These are phyloP conservation scores for Cystofilobasidium ferigula DNA, from an alignment of 768 basidiomycete genomes.

Conservation along the genomic window DNA sequence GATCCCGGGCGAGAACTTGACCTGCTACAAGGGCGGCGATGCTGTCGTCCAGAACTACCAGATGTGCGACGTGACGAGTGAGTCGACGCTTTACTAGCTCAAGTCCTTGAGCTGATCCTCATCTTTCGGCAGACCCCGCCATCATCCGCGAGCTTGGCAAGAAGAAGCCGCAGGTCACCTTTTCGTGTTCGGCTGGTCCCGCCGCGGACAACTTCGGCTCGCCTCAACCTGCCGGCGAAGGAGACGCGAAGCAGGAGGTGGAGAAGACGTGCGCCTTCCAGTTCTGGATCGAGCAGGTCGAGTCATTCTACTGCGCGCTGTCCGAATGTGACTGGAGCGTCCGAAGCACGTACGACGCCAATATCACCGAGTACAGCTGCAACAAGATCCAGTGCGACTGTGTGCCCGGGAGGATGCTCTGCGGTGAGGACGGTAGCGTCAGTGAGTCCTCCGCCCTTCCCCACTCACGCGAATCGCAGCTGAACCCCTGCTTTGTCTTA, in stretches of 20 bases:
- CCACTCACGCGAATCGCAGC: too few species aligned
- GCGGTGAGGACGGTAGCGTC: slow-evolving; percentile 86
- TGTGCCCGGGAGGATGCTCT: slow-evolving; percentile 86
- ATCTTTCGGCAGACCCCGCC: slow-evolving; percentile 17
- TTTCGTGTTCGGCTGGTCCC: slow-evolving; percentile 53
- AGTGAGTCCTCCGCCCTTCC: slow-evolving; percentile 32
- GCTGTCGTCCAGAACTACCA: slow-evolving; percentile 94
- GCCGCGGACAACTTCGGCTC: slow-evolving; percentile 32
- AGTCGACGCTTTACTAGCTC: slow-evolving; percentile 34
- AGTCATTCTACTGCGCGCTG: slow-evolving; percentile 90
- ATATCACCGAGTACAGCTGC: slow-evolving; percentile 68
- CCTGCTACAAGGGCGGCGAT: slow-evolving; percentile 84
- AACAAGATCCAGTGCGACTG: slow-evolving; percentile 78
- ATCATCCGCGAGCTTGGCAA: slow-evolving; percentile 26
- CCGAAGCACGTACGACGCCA: slow-evolving; percentile 46
- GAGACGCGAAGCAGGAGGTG: slow-evolving; percentile 41
- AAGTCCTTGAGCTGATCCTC: too few species aligned
- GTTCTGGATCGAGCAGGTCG: slow-evolving; percentile 91
- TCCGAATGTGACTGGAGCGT: slow-evolving; percentile 49
- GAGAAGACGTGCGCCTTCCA: slow-evolving; percentile 74
- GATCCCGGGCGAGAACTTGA: slow-evolving; percentile 53
- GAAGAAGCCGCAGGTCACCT: slow-evolving; percentile 83
- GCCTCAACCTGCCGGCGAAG: background rate
- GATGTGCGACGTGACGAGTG: slow-evolving; percentile 97
- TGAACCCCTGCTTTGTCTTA: background rate